Base-by-base conservation (phyloP, 768 basidiomycete genomes). In the Leccinum sublutescens region DNA sequence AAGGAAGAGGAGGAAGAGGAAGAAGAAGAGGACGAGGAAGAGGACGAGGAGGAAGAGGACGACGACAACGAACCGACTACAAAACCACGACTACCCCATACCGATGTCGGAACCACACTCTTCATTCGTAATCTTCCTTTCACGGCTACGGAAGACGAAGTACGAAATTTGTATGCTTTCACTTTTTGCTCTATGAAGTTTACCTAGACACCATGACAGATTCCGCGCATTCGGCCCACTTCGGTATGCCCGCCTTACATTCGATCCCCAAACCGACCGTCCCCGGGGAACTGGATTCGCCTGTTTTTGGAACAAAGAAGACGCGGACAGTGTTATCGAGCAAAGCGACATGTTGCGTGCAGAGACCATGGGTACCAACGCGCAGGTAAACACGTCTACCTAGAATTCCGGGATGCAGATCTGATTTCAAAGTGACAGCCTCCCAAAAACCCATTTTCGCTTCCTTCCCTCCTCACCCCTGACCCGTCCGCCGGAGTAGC, bases 261-360 rank as follows among this genome's bases (percentile, higher is more conserved):
- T 94, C 74, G 97, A 98, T 64, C 80, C 77, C 7, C 84, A 79
- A 2, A 93, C 88, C 1, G 92, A 88, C 17, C 87, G 95, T 50
- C 94, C 96, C 23, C 82, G 94, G 50, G 97, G 97, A 25, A 96
- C 95, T 6, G 97, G 95, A 3, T 99, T 99, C 69, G 94, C 88
- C 2, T 98, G 95, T 71, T 98, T 96, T 76, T 98, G 96, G 95
- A 93, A 95, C 58, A 85, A 82, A 60, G 90, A 86, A 62, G 90
- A 95, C 62, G 95, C 95, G 15, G 88, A 95, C 68, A 86, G 85
- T 60, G 93, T 86, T 9, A 80, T 98, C 23, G 80, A 86, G 55
- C 91, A 95, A 68, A 89, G 93, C 59, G 86, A 91, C 25, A 76
- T 87, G 5, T 74, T 93, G 5, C 83, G 83, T 19, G 65, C 77